These are phyloP conservation scores for Conoideocrella luteorostrata DNA, from an alignment of 2,329 filamentous ascomycete species.

Conservation along the genomic window DNA sequence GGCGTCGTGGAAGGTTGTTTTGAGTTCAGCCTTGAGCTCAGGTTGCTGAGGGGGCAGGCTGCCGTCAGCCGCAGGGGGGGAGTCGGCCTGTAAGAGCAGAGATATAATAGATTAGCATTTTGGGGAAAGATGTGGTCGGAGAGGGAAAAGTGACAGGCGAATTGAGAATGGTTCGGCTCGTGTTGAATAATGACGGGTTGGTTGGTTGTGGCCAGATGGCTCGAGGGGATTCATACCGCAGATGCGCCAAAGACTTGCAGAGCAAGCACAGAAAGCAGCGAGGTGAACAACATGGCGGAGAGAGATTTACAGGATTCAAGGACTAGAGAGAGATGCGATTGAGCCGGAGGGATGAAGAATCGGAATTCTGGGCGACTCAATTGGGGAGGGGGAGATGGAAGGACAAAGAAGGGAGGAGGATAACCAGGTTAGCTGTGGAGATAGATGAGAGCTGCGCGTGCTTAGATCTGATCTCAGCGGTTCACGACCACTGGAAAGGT, in stretches of 20 bases:
- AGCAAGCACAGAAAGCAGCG: slow-evolving; percentile 8
- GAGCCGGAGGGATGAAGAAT: background rate
- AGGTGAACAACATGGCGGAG: slow-evolving; percentile 8
- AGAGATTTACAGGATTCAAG: too few species aligned
- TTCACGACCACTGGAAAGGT: too few species aligned
- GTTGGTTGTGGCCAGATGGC: too few species aligned
- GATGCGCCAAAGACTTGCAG: slow-evolving; percentile 9
- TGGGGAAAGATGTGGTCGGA: background rate
- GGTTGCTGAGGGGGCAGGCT: slow-evolving; percentile 1
- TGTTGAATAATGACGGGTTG: too few species aligned
- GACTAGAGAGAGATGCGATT: background rate
- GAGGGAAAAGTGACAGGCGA: background rate
- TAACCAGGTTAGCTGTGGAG: background rate
- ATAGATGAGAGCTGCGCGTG: too few species aligned
- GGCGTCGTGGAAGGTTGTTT: slow-evolving; percentile 58
- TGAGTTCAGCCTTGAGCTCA: slow-evolving; percentile 46
- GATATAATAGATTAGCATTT: background rate
- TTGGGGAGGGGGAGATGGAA: background rate
- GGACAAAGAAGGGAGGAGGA: background rate
- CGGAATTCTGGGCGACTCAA: slow-evolving; percentile 1
- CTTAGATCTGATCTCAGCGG: too few species aligned
- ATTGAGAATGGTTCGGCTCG: background rate
- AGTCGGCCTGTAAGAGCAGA: slow-evolving; percentile 7
- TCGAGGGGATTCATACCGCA: slow-evolving; percentile 7
- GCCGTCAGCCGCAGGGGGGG: slow-evolving; percentile 7